phyloP scores from a whole-genome alignment of 805 yeast species.

The Starmera quercuum region DNA sequence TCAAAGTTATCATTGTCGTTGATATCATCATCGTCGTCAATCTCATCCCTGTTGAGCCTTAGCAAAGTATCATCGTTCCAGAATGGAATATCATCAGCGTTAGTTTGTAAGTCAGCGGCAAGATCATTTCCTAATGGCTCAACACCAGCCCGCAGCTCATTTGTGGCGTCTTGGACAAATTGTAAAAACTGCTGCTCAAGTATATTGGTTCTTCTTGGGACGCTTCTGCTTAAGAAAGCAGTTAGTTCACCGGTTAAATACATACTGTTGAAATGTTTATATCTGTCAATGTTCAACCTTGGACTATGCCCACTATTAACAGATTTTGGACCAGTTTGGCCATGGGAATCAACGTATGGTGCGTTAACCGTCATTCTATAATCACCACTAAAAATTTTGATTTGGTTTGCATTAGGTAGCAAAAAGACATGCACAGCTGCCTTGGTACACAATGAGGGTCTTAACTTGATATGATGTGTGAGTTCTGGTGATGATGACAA shows the following conservation, averaged over 20 bases:
- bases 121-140: not conserved
- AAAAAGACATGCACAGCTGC: slow-evolving; percentile 28
- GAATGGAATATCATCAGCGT: no score
- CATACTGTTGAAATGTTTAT: slow-evolving; percentile 43
- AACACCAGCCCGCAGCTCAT: not conserved
- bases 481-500: slow-evolving; percentile 17
- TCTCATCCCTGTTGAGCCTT: no score
- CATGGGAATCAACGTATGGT: slow-evolving; percentile 69
- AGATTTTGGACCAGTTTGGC: slow-evolving; percentile 58
- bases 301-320: slow-evolving; percentile 50
- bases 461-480: slow-evolving; percentile 20
- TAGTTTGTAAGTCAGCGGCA: not conserved
- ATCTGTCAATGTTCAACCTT: slow-evolving; percentile 43
- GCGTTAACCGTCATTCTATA: slow-evolving; percentile 40
- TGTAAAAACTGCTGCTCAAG: not conserved
- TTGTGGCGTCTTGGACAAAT: not conserved
- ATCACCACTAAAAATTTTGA: slow-evolving; percentile 17
- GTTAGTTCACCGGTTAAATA: slow-evolving; percentile 59
- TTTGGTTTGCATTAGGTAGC: slow-evolving; percentile 26
- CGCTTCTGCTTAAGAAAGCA: slow-evolving; percentile 33
- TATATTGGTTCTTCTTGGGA: slow-evolving; percentile 1
- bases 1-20: slow-evolving; percentile 10
- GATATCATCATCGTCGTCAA: slow-evolving; percentile 15
- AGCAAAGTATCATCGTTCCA: no score
- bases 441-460: slow-evolving; percentile 6